Evolutionary conservation across 2,329 filamentous ascomycete species (phyloP), one percentile per base, ranked within the genome.

Genomic region (Berkeleyomyces rouxiae): DNA sequence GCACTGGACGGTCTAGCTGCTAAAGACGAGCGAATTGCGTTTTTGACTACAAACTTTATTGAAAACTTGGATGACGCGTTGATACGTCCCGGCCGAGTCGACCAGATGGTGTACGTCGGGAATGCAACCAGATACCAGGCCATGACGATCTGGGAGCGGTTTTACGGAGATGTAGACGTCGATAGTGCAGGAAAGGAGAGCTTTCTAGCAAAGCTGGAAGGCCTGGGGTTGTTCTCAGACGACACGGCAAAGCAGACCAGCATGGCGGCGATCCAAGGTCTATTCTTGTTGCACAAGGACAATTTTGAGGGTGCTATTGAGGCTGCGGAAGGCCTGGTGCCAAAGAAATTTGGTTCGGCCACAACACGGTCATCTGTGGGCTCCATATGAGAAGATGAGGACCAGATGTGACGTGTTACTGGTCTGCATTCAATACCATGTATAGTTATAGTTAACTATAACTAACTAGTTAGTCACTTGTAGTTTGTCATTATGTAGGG

Each of bases 211-310:
- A 82, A 82, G 65, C 80, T 95, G 10, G 79, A 83, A 53, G 79
- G 84, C 58, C 76, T 93, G 13, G 86, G 86, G 0, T 73, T 96
- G 36, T 82, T 95, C 61, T 80, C 83, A 16, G 77, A 81, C 2
- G 64, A 61, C 36, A 77, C 74, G 3, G 73, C 75, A 47, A 76
- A 77, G 57, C 76, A 76, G 64, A 88, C 90, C 13, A 97, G 91
- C 71, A 91, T 92, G 3, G 93, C 93, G 37, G 90, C 90, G 31
- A 83, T 99, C 39, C 93, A 99, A 73, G 93, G 93, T 0, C 74
- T 99, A 53, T 99, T 99, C 73, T 73, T 97, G 72, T 95, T 95
- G 72, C 95, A 97, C 74, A 99, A 99, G 75, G 87, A 86, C 66
- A 82, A 95, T 68, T 87, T 91, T 78, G 80, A 90, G 67, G 90